Evolutionary conservation across 257 asterid genomes (phyloP).

Genomic region (Solanum virginianum): DNA sequence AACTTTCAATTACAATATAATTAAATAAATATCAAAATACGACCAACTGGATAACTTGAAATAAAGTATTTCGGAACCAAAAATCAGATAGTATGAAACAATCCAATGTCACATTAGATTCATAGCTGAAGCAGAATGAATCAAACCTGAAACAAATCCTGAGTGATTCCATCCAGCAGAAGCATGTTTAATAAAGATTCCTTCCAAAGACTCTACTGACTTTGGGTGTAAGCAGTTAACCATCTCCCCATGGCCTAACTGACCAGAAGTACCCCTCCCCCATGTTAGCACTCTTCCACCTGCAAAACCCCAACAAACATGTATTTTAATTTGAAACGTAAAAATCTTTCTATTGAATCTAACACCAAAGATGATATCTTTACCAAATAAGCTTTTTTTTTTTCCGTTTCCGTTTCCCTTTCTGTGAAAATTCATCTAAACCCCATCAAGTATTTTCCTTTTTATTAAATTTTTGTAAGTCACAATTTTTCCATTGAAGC

Average conservation of each 20-base stretch:
- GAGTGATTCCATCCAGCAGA: constrained; percentile 99
- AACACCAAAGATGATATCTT: not conserved
- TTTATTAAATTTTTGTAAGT: not conserved
- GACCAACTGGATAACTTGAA: not conserved
- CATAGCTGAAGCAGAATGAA: not conserved
- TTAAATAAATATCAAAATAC: not conserved
- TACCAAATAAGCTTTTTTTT: not conserved
- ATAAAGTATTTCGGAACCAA: not conserved
- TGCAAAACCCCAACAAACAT: constrained; percentile 9
- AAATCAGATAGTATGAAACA: not conserved
- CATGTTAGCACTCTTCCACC: constrained; percentile 80
- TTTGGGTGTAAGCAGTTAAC: constrained; percentile 34
- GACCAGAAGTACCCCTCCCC: constrained; percentile 95
- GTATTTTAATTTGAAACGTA: not conserved
- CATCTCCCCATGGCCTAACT: constrained; percentile 76
- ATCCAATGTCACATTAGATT: not conserved
- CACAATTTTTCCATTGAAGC: not conserved
- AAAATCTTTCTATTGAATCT: not conserved
- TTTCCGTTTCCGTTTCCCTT: not conserved
- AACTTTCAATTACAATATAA: not conserved
- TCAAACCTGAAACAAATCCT: constrained; percentile 73
- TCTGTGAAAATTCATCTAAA: not conserved
- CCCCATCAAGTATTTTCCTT: not conserved
- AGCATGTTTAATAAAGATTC: constrained; percentile 29
- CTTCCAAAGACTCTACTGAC: constrained; percentile 33